Evolutionary conservation across 73 alveolate genomes (phyloP), one percentile per base, ranked within the genome.

Genomic region (Breviolum minutum): DNA sequence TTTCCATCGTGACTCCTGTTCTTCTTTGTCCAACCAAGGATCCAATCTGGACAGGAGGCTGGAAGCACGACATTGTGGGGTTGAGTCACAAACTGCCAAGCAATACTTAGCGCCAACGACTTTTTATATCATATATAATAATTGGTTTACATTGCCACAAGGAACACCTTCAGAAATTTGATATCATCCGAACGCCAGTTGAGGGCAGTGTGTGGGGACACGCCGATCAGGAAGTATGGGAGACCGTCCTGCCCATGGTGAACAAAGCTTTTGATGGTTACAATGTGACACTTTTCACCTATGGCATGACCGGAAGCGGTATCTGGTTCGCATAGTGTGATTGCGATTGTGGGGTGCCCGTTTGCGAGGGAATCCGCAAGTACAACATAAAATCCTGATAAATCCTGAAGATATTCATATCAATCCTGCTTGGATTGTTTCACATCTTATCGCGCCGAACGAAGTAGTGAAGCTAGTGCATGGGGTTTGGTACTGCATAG

Each of bases 301-400:
- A 92, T 76, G 98, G 98, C 68, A 92, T 92, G 98, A 92, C 98
- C 16, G 98, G 98, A 63, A 92, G 98, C 20, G 98, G 94, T 29
- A 61, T 10, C 94, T 86, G 26, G 94, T 16, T 79, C 54, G 54
- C 54, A 40, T 40, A 40, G 54, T 40, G 54, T 40, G 54, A 40
- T 40, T 40, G 54, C 54, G 3, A 3, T 40, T 40, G 54, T 40
- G 54, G 54, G 54, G 54, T 40, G 54, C 54, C 54, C 3, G 54
- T 40, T 40, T 40, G 54, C 54, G 54, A 2, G 54, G 54, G 54
- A 40, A 40, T 3, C 54, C 54, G 54, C 54, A 40, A 40, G 54
- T 40, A 40, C 54, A 40, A 40, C 54, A 40, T 40, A 40, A 40
- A 40, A 40, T 40, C 54, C 54, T 40, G 54, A 40, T 40, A 40